Evolutionary conservation across 106 monocot genomes (phyloP), one percentile per base, ranked within the genome.

Genomic region (Iris macrosiphon): DNA sequence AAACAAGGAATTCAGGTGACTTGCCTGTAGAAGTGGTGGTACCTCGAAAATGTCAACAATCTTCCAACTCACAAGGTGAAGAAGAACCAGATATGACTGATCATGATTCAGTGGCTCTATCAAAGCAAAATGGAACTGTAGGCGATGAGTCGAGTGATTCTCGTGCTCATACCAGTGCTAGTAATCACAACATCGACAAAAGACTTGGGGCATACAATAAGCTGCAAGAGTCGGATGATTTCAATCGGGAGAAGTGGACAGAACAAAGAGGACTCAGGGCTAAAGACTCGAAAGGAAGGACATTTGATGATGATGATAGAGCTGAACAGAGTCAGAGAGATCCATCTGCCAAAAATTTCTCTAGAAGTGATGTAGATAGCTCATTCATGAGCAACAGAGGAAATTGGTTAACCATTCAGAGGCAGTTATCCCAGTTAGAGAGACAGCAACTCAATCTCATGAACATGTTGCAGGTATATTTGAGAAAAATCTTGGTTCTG

Each of bases 401-500:
- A 44, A 92, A 72, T 60, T 92, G 83, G 79, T 42, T 83, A 23
- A 64, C 70, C 22, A 92, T 92, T 55, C 86, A 83, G 43, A 82
- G 76, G 61, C 92, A 92, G 32, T 68, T 92, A 40, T 64, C 75
- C 18, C 75, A 83, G 50, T 60, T 92, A 49, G 92, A 92, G 56
- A 87, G 87, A 32, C 87, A 92, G 63, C 92, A 92, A 74, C 49
- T 79, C 3, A 62, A 71, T 71, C 73, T 92, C 12, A 80, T 92
- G 92, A 79, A 83, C 56, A 87, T 92, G 92, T 55, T 92, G 62
- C 92, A 92, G 87, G 92, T 92, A 40, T 29, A 73, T 59, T 64
- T 27, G 15, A 13, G 10, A 55, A 7, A 8, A 29, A 42, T n/a
- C n/a, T n/a, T n/a, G n/a, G n/a, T n/a, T n/a, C n/a, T n/a, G n/a